Conservation (phyloP, 2,329 filamentous ascomycete species). For the Sordariomycetes sp. region DNA sequence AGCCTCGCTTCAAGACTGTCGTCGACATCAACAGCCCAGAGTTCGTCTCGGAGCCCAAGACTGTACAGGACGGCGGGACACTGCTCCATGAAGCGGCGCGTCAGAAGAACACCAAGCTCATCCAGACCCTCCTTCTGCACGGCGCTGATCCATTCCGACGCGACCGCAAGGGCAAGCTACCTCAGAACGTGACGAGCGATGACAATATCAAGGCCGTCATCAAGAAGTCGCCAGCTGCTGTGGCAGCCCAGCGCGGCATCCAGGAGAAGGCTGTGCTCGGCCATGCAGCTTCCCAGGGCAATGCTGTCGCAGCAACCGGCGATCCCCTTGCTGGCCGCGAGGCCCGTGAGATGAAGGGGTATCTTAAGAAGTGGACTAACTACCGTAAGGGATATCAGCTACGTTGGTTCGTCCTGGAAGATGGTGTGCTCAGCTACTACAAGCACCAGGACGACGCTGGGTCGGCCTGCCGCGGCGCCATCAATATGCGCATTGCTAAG, state of each 20-base stretch:
- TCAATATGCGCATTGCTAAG: conserved; percentile 95
- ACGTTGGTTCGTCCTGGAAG: conserved; percentile 95
- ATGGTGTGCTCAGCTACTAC: conserved; percentile 96
- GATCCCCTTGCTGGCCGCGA: conserved; percentile 70
- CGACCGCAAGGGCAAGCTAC: conserved; percentile 89
- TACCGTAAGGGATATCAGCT: conserved; percentile 96
- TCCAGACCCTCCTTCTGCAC: conserved; percentile 83
- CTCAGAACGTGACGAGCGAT: conserved; percentile 94
- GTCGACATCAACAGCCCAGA: conserved; percentile 91
- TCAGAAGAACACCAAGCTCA: conserved; percentile 76
- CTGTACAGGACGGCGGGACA: conserved; percentile 77
- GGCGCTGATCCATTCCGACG: conserved; percentile 93
- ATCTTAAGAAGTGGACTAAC: conserved; percentile 99
- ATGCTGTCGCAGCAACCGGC: conserved; percentile 40
- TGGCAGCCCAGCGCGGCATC: conserved; percentile 87
- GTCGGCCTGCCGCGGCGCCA: conserved; percentile 90
- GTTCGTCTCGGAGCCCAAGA: conserved; percentile 70
- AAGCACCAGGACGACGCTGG: conserved; percentile 98
- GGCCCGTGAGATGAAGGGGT: conserved; percentile 94
- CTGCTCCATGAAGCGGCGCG: conserved; percentile 88
- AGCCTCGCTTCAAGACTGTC: conserved; percentile 75
- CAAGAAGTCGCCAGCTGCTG: conserved; percentile 89
- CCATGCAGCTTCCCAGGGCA: conserved; percentile 51
- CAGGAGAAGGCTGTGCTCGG: conserved; percentile 96
- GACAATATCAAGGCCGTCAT: conserved; percentile 80